Evolutionary conservation across 1,139 yeast species (phyloP).

Genomic region (Candida tropicalis): DNA sequence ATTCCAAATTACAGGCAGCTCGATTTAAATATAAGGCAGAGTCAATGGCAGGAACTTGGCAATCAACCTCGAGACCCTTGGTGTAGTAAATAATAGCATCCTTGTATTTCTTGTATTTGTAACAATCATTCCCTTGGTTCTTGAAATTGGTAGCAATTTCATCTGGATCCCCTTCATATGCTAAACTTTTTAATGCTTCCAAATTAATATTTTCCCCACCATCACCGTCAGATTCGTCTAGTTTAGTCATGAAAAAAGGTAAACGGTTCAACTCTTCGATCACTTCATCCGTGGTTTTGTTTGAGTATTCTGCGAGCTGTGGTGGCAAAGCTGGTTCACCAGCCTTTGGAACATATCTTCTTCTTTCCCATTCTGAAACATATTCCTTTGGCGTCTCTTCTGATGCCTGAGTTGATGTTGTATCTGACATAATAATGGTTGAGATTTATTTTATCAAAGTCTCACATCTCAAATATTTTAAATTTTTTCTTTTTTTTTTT

Average conservation of each 20-base stretch:
- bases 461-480: background rate
- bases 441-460: no score
- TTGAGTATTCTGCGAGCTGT: constrained; percentile 67
- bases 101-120: constrained; percentile 65
- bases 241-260: constrained; percentile 93
- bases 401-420: background rate
- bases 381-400: background rate
- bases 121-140: constrained; percentile 90
- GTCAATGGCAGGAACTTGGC: constrained; percentile 54
- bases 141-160: constrained; percentile 90
- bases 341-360: constrained; percentile 66
- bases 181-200: constrained; percentile 89
- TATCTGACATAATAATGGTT: background rate
- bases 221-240: constrained; percentile 76
- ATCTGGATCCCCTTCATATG: constrained; percentile 94
- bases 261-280: constrained; percentile 76
- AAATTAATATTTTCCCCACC: constrained; percentile 75
- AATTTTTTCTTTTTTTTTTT: background rate
- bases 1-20: constrained; percentile 88
- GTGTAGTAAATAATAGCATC: constrained; percentile 80
- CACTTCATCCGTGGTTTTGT: constrained; percentile 74
- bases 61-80: constrained; percentile 74
- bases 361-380: constrained; percentile 53
- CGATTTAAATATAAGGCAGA: constrained; percentile 74
- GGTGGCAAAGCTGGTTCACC: constrained; percentile 87